A percentile compares a stretch with the other conserved stretches of the same genome.
phyloP scores from a whole-genome alignment of 495 filamentous ascomycete genomes.

The Aspergillus carlsbadensis region DNA sequence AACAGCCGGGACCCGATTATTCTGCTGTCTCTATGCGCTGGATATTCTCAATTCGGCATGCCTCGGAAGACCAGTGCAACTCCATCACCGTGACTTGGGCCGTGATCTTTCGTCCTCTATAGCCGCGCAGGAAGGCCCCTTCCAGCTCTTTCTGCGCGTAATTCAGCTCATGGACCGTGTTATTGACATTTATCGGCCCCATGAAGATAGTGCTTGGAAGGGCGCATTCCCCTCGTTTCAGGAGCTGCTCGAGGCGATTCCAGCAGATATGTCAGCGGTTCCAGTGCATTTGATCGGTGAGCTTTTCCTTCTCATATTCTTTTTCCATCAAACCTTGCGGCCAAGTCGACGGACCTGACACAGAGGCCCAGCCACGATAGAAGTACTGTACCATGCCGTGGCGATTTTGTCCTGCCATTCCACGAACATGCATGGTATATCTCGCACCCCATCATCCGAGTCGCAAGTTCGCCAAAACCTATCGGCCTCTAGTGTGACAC shows the following conservation, averaged over 20 bases:
- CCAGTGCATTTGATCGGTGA: too few species aligned
- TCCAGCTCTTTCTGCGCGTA: neutral
- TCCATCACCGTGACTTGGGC: neutral
- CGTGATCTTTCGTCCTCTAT: neutral
- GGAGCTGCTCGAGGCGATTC: neutral
- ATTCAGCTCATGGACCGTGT: neutral
- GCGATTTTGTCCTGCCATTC: neutral
- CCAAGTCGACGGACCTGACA: too few species aligned
- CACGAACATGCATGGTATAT: neutral
- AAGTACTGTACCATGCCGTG: neutral
- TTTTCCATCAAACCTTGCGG: too few species aligned
- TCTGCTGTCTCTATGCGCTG: neutral
- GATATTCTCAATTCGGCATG: neutral
- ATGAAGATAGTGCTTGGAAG: neutral
- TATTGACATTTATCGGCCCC: neutral
- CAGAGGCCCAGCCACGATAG: neutral
- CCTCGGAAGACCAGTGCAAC: neutral
- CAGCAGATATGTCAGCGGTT: too few species aligned
- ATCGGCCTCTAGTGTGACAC: neutral
- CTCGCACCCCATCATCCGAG: neutral
- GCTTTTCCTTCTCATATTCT: too few species aligned
- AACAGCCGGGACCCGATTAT: neutral
- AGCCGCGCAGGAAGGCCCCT: neutral
- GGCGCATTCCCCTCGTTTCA: neutral
- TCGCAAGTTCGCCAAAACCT: neutral